A percentile compares a stretch with the other conserved stretches of the same genome.
Conservation (phyloP, 306 rosid species). For the Vicia villosa region DNA sequence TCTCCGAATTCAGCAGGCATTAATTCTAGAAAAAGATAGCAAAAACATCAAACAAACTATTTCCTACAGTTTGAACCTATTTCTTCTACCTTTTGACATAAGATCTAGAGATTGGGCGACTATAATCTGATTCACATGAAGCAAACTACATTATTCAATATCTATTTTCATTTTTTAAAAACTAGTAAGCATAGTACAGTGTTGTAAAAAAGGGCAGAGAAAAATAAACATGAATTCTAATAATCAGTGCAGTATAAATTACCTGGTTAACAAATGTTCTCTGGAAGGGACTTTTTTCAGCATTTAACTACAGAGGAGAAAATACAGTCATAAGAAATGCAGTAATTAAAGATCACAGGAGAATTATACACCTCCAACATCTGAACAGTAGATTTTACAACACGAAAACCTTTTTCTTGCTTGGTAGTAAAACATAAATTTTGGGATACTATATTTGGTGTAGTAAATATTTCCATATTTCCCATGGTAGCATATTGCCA, state of each 20-base stretch:
- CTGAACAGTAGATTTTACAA: constrained; percentile 6
- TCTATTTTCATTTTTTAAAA: not conserved
- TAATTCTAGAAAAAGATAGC: constrained; percentile 9
- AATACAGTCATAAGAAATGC: constrained; percentile 35
- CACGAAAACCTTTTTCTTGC: constrained; percentile 6
- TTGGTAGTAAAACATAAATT: constrained; percentile 4
- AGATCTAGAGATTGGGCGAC: constrained; percentile 10
- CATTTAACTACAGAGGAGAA: constrained; percentile 81
- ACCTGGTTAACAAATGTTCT: constrained; percentile 99
- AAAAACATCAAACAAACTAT: constrained; percentile 9
- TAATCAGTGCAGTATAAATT: constrained; percentile 27
- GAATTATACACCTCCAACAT: constrained; percentile 12
- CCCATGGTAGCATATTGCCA: constrained; percentile 22
- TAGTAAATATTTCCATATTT: constrained; percentile 13
- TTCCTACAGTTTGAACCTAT: constrained; percentile 13
- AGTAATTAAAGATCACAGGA: constrained; percentile 11
- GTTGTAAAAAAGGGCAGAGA: constrained; percentile 32
- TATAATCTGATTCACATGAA: constrained; percentile 28
- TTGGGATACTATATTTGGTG: constrained; percentile 16
- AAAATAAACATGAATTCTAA: constrained; percentile 22
- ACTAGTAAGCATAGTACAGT: constrained; percentile 12
- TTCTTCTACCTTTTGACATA: constrained; percentile 24
- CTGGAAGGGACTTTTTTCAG: constrained; percentile 93
- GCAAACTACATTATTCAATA: not conserved
- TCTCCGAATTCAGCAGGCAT: not conserved